Evolutionary conservation across 805 yeast genomes (phyloP), one percentile per base, ranked within the genome.

Genomic region (Brettanomyces anomalus): DNA sequence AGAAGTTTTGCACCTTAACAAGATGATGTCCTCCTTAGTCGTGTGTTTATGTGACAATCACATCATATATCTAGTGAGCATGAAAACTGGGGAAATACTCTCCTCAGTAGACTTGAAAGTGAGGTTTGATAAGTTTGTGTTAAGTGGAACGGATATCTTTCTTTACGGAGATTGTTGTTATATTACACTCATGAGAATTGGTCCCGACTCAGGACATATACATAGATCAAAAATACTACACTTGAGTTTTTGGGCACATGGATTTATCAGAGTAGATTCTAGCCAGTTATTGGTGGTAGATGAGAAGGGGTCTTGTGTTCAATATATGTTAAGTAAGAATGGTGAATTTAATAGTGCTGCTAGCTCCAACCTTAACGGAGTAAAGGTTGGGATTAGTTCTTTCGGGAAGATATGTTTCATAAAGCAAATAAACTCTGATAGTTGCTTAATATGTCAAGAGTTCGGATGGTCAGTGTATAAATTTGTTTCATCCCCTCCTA

Each of bases 401-500:
- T 49, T 44, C 39, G 63, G 64, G 4, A 49, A 45, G n/a, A 41
- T 57, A 0, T 24, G 43, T 3, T 49, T 50, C 19, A 45, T 57
- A 1, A 31, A 40, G 21, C 15, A 30, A 6, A 34, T 53, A 2
- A 41, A 44, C 10, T 16, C 20, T 3, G 40, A 45, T 15, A 44
- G 46, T 17, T 57, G 60, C 56, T 40, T 53, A 1, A 43, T 57
- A 1, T 32, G 52, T 11, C 65, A 60, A 35, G 60, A 58, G 30
- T 24, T 26, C n/a, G 65, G 65, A 13, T 60, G 63, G 62, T 42
- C 49, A 2, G 43, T 58, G 3, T 60, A 58, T 45, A 47, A 57
- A 19, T 36, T 44, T 14, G 35, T 7, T 11, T 21, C 37, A 19
- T 37, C 36, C 2, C 44, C 41, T 4, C 39, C 41, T 20, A 13